These are phyloP conservation scores for Aureobasidium sp. DNA, from an alignment of 2,329 filamentous ascomycete species.

Conservation along the genomic window DNA sequence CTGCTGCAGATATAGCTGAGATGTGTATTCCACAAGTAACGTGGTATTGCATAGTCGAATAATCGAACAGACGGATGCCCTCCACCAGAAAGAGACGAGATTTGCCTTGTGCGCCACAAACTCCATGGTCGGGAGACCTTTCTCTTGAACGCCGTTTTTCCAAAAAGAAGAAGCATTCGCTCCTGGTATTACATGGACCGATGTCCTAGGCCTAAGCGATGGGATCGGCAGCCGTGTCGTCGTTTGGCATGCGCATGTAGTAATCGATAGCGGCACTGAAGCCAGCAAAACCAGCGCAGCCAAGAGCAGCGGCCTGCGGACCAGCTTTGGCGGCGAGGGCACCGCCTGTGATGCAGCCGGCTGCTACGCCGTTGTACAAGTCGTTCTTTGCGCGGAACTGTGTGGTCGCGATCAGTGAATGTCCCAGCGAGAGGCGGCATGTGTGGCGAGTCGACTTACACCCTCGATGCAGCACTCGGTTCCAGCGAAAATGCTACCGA, in stretches of 20 bases:
- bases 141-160: not conserved
- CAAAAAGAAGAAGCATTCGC: not conserved
- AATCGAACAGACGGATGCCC: not conserved
- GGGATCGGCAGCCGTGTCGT: conserved; percentile 30
- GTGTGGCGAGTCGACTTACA: conserved; percentile 25
- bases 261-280: conserved; percentile 89
- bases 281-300: conserved; percentile 88
- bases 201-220: conserved; percentile 24
- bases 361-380: conserved; percentile 74
- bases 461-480: conserved; percentile 97
- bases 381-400: conserved; percentile 83
- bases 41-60: not conserved
- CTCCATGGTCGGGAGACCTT: not conserved
- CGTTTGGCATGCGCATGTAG: conserved; percentile 69
- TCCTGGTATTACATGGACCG: conserved; percentile 1
- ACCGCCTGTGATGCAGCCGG: conserved; percentile 86
- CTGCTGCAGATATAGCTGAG: not conserved
- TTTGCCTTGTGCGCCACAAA: conserved; percentile 1
- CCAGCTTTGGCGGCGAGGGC: conserved; percentile 81
- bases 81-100: conserved; percentile 1
- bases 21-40: not conserved
- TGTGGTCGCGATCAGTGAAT: not conserved
- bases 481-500: conserved; percentile 83
- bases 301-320: conserved; percentile 78
- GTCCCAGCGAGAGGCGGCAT: not conserved